Evolutionary conservation across 352 stramenopile genomes (phyloP), one percentile per base, ranked within the genome.

Genomic region (Plasmopara halstedii): DNA sequence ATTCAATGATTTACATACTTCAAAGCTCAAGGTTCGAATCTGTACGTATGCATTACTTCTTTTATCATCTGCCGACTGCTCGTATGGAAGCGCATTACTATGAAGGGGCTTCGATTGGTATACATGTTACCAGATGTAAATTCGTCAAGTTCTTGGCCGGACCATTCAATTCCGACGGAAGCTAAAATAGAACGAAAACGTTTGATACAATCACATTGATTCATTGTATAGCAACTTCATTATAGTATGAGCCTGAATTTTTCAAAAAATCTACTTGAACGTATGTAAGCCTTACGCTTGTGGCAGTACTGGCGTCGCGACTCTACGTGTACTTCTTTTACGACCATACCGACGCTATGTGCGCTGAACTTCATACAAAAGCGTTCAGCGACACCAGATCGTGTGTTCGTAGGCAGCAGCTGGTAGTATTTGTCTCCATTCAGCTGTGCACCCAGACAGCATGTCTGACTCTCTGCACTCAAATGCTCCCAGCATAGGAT

Each of bases 391-490:
- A 54, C 52, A 11, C 3, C 42, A 3, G 13, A 15, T 62, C 35
- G 46, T 57, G 50, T 27, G 36, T 62, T 66, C 57, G 37, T 13
- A 21, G 1, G 7, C 20, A 55, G 19, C 57, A 58, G 37, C 51
- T 62, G 51, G 27, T 34, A 10, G 14, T 15, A 10, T 20, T 40
- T 38, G 23, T 5, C n/a, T 22, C 27, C 36, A 19, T 9, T n/a
- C 50, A n/a, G n/a, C n/a, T n/a, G n/a, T n/a, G n/a, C n/a, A 65
- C 42, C 43, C 52, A 55, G 43, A 52, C 32, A 40, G 9, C 20
- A 36, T 17, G 35, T 21, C 53, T 67, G 52, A 62, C 58, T 67
- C 47, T 67, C 36, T 64, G 26, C 31, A 34, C 37, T 21, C 2
- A 4, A 29, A 22, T 15, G 41, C 39, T 39, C 58, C 58, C 58